These are phyloP conservation scores for Scheffersomyces segobiensis DNA, from an alignment of 1,139 yeast species.

Conservation along the genomic window DNA sequence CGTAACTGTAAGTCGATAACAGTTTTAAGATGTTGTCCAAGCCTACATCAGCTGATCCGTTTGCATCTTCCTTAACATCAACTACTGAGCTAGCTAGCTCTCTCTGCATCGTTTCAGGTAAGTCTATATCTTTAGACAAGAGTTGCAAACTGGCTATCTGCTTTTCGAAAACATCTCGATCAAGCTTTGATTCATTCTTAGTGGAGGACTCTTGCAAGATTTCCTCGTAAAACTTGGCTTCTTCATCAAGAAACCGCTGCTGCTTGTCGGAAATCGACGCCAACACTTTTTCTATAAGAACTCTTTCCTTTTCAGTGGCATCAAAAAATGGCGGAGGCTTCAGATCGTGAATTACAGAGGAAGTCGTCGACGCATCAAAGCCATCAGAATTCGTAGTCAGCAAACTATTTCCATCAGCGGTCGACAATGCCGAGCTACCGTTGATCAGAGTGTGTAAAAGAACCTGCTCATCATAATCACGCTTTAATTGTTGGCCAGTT, in stretches of 20 bases:
- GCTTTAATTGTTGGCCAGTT: slow-evolving; percentile 18
- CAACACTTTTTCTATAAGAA: slow-evolving; percentile 33
- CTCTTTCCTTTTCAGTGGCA: slow-evolving; percentile 21
- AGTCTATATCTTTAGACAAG: slow-evolving; percentile 72
- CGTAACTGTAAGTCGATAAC: slow-evolving; percentile 1
- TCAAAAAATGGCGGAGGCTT: slow-evolving; percentile 13
- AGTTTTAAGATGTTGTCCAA: background rate
- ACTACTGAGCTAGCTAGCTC: slow-evolving; percentile 11
- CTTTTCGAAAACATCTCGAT: slow-evolving; percentile 54
- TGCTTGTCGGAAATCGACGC: slow-evolving; percentile 31
- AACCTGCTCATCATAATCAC: slow-evolving; percentile 14
- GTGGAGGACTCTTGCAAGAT: slow-evolving; percentile 3
- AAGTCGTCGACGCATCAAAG: background rate
- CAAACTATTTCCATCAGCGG: slow-evolving; percentile 1
- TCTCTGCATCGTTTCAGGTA: slow-evolving; percentile 54
- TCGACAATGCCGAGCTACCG: slow-evolving; percentile 7
- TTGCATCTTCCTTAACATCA: slow-evolving; percentile 2
- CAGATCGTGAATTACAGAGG: slow-evolving; percentile 3
- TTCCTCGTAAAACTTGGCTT: slow-evolving; percentile 22
- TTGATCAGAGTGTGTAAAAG: slow-evolving; percentile 8
- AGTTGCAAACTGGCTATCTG: slow-evolving; percentile 79
- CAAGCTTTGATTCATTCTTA: slow-evolving; percentile 24
- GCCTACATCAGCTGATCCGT: background rate
- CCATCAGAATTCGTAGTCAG: background rate
- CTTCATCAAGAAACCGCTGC: slow-evolving; percentile 24